Base-by-base conservation (phyloP, 192 early-diverging fungal genomes). In the Rhizoclosmatium globosum region DNA sequence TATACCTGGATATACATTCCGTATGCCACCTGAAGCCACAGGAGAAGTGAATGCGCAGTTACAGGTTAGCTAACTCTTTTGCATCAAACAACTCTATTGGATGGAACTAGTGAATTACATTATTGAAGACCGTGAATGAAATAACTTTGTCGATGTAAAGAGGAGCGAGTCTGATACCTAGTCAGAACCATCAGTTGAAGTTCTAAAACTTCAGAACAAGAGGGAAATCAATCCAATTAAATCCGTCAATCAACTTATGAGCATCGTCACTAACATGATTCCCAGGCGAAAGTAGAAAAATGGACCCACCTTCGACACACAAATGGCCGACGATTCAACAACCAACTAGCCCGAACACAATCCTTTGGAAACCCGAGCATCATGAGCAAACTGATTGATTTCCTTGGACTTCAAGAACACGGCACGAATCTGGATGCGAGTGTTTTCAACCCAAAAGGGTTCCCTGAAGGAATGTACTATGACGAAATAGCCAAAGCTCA, bases 331-430 rank as follows among this genome's bases (percentile, higher is more conserved):
- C 86, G 86, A 62, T 94, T 97, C 78, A 98, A 98, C 81, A 90
- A 92, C 47, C 87, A 91, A 23, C 85, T 98, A 46, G 88, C 88
- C 82, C 85, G 89, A 23, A 97, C 93, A 82, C 96, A 96, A 82
- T 89, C 93, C 9, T 97, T 96, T 83, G 88, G 94, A 13, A 98
- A 98, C 78, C 97, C 97, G 15, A 89, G 93, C 47, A 97, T 98
- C 67, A 96, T 95, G 86, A 86, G 87, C 48, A 93, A 95, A 82
- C 84, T 97, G 38, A 94, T 98, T 4, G 93, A 94, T 45, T 92
- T 93, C 80, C 84, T 95, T 44, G 89, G 89, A 4, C 77, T 98
- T 44, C 92, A 96, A 75, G 95, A 96, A 82, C 84, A 86, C 47
- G 95, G 95, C 3, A 89, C 92, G 43, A 95, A 97, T 71, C 91